Percentiles rank a stretch among this genome's conserved stretches.
Conservation (phyloP, 1,139 yeast species). For the Suhomyces choctaworum region DNA sequence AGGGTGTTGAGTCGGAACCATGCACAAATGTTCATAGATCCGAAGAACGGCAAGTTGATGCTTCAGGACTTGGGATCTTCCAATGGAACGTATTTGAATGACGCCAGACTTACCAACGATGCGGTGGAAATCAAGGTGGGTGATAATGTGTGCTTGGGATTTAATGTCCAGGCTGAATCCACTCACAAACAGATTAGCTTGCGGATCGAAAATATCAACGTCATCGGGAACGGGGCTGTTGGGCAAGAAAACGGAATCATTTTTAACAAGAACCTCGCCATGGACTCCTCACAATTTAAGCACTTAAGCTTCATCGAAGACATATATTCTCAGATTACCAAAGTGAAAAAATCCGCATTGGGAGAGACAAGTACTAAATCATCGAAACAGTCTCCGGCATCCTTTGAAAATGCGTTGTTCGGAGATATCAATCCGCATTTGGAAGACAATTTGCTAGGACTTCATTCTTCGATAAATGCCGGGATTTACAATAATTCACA, state of each 20-base stretch:
- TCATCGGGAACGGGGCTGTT: slow-evolving; percentile 32
- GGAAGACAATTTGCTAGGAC: slow-evolving; percentile 61
- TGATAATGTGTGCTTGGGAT: slow-evolving; percentile 84
- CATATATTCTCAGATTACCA: slow-evolving; percentile 24
- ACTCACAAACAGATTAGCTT: slow-evolving; percentile 87
- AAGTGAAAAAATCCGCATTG: slow-evolving; percentile 4
- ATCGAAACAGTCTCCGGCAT: background rate
- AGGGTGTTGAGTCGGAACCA: slow-evolving; percentile 91
- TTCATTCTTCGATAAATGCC: slow-evolving; percentile 53
- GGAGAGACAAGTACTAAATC: background rate
- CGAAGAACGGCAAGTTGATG: slow-evolving; percentile 65
- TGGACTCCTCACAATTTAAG: slow-evolving; percentile 34
- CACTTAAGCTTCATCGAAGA: slow-evolving; percentile 48
- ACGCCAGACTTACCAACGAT: slow-evolving; percentile 63
- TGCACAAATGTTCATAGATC: slow-evolving; percentile 82
- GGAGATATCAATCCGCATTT: slow-evolving; percentile 69
- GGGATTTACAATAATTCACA: slow-evolving; percentile 68
- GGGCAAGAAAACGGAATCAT: slow-evolving; percentile 6
- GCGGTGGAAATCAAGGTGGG: slow-evolving; percentile 67
- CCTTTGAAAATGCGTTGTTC: slow-evolving; percentile 72
- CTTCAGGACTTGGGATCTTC: slow-evolving; percentile 86
- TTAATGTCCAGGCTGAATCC: slow-evolving; percentile 80
- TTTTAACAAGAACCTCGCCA: slow-evolving; percentile 15
- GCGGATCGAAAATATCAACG: slow-evolving; percentile 67
- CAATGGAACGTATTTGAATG: slow-evolving; percentile 92